Base-by-base conservation (phyloP, 2,329 filamentous ascomycete species). In the Neospermospora avenae region DNA sequence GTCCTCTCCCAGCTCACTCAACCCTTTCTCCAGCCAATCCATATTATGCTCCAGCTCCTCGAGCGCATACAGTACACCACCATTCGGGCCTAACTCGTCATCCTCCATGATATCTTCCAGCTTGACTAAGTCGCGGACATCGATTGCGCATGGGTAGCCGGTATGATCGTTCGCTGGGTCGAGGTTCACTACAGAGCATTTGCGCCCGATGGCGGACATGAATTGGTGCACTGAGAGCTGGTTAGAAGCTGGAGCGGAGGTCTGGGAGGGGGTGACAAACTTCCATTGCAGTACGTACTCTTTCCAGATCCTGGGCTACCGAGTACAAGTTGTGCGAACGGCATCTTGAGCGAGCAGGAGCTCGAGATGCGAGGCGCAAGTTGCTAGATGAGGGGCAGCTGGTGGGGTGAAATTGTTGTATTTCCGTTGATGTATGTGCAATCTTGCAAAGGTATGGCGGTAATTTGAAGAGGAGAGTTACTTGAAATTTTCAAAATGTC, bases 231-330 rank as follows among this genome's bases (percentile, higher is more conserved):
- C 85, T 88, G 61, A 10, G 51, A 45, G 25, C 37, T 54, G 48
- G 24, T 67, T 51, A 67, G 59, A 53, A 16, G 20, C 44, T 44
- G 24, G 28, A 3, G 35, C 52, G 41, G n/a, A n/a, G 24, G 6
- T 10, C 20, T 10, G 4, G 34, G 41, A 25, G 57, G 39, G 28
- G 20, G 14, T 20, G 45, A 51, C 85, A 74, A 75, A 88, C 85
- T 96, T 73, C 95, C 95, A 85, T 98, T 91, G 80, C 93, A 98
- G 74, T 96, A 97, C 7, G 95, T 99, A 66, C 92, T 97, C 78
- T 99, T 99, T 63, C 95, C 95, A 31, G 92, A 87, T 70, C 95
- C 95, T 6, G 95, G 95, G 67, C 93, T 93, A n/a, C 95, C 95
- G 69, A 96, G 86, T 39, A 96, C 86, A 45, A 97, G 86, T 77